Evolutionary conservation across 768 basidiomycete species (phyloP), one percentile per base, ranked within the genome.

Genomic region (Psilocybe cubensis): DNA sequence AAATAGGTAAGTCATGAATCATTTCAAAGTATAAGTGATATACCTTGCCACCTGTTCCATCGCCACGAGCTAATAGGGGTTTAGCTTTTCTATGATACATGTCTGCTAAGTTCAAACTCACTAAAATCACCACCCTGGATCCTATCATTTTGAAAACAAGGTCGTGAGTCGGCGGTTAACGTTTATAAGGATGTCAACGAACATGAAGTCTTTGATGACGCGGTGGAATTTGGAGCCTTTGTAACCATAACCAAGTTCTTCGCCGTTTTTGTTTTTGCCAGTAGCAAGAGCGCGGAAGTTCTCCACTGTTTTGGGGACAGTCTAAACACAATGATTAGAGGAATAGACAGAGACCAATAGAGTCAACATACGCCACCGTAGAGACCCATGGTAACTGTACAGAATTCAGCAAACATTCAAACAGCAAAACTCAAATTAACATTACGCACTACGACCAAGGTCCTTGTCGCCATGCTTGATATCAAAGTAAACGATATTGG

Each of bases 81-180:
- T 46, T 14, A 44, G 52, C 41, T 28, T n/a, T 8, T 10, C 2
- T 2, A 12, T 11, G 2, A 3, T 2, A 53, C 7, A 0, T 42
- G 9, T 11, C 4, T 24, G 27, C 7, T 6, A 43, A 29, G 5
- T 18, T 12, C 14, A 83, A 3, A 7, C 91, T 66, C 72, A 91
- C 92, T 97, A 76, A 98, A 99, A 78, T 98, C 96, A 76, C 96
- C 96, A 67, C 96, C 96, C 77, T 98, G 96, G 65, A 96, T 94
- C 92, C 92, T 92, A 58, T 46, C 27, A 27, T 27, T 14, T 21
- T 11, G 18, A 12, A n/a, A 1, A 21, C 18, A 10, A n/a, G n/a
- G 55, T 42, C 51, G 40, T 40, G 46, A 17, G 20, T 5, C n/a
- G n/a, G 9, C 25, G 11, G 7, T 18, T 44, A 9, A 24, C n/a